Conservation (phyloP, 768 basidiomycete genomes). For the Kwoniella dendrophila region DNA sequence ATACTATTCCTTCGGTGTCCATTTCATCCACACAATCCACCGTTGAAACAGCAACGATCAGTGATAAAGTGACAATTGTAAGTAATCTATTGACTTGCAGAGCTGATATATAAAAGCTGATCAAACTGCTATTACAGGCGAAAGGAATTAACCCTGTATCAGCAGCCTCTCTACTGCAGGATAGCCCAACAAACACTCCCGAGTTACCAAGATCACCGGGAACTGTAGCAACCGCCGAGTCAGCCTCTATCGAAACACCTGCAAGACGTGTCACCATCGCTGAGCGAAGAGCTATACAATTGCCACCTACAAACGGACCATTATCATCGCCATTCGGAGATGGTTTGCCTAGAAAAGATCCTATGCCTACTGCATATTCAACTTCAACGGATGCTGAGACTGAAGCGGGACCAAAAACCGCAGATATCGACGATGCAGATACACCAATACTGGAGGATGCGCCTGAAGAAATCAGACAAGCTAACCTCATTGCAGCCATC, state of each 20-base stretch:
- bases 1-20: no score
- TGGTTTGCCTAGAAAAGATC: conserved; percentile 23
- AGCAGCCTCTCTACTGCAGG: no score
- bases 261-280: conserved; percentile 35
- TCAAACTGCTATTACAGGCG: no score
- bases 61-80: no score
- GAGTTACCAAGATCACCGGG: neutral
- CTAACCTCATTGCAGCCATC: conserved; percentile 28
- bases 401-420: conserved; percentile 33
- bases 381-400: conserved; percentile 45
- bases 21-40: no score
- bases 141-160: no score
- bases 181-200: neutral
- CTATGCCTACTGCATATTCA: conserved; percentile 39
- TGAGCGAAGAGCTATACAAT: conserved; percentile 38
- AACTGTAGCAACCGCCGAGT: conserved; percentile 11
- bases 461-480: conserved; percentile 20
- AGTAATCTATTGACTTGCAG: no score
- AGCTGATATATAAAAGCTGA: no score
- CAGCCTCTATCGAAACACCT: no score
- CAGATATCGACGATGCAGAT: conserved; percentile 27
- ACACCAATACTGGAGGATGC: conserved; percentile 25
- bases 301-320: conserved; percentile 32
- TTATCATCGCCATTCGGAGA: conserved; percentile 43
- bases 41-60: no score